These are phyloP conservation scores for Myriosclerotinia curreyana DNA, from an alignment of 2,329 filamentous ascomycete species.

Conservation along the genomic window DNA sequence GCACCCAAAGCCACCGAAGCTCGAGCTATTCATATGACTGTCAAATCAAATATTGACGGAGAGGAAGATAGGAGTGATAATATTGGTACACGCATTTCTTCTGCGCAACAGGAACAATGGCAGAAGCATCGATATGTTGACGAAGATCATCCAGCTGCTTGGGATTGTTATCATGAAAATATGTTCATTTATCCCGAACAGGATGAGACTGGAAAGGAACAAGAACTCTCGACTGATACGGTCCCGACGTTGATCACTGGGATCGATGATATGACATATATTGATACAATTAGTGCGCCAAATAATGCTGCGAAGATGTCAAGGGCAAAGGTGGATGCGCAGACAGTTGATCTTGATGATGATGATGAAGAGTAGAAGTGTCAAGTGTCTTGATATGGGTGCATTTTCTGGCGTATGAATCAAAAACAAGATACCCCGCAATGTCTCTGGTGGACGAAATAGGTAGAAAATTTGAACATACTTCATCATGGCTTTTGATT, in stretches of 20 bases:
- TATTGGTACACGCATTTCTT: conserved; percentile 70
- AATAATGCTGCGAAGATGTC: conserved; percentile 35
- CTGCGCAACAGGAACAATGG: conserved; percentile 82
- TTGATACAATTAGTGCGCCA: conserved; percentile 60
- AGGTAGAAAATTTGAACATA: conserved; percentile 16
- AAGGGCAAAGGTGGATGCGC: conserved; percentile 32
- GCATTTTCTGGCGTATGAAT: conserved; percentile 30
- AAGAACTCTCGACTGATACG: conserved; percentile 27
- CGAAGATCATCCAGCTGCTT: conserved; percentile 73
- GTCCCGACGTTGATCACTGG: conserved; percentile 47
- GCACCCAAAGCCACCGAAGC: conserved; percentile 48
- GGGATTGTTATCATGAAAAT: conserved; percentile 70
- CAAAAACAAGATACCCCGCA: conserved; percentile 37
- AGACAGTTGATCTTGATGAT: conserved; percentile 22
- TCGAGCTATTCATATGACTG: conserved; percentile 80
- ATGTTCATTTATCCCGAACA: conserved; percentile 50
- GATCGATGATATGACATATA: conserved; percentile 56
- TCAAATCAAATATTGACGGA: conserved; percentile 71
- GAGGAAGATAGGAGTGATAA: conserved; percentile 65
- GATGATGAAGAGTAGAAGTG: conserved; percentile 17
- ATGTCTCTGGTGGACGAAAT: conserved; percentile 15
- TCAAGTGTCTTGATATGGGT: conserved; percentile 19
- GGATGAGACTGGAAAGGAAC: conserved; percentile 23
- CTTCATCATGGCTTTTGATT: not conserved
- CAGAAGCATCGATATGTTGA: conserved; percentile 74